phyloP scores from a whole-genome alignment of 768 basidiomycete species.

The Cystobasidium ongulense region DNA sequence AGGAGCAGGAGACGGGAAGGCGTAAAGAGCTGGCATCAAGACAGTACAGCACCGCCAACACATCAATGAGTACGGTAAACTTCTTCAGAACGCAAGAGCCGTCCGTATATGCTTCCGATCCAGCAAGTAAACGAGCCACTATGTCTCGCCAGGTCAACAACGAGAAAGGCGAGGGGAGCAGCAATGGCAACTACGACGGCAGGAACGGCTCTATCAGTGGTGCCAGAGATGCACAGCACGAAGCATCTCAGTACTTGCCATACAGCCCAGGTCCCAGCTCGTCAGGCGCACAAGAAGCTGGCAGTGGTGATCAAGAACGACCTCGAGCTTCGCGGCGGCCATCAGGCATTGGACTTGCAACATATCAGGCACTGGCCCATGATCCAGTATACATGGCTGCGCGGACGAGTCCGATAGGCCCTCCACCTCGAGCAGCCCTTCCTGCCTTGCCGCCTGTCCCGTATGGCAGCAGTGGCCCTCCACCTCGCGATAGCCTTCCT shows the following conservation, averaged over 20 bases:
- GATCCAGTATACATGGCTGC: slow-evolving; percentile 15
- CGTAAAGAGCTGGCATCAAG: not conserved
- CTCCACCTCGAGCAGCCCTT: slow-evolving; percentile 8
- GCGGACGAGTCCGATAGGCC: slow-evolving; percentile 26
- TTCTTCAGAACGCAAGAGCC: not conserved
- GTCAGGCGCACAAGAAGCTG: not conserved
- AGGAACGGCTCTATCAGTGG: not conserved
- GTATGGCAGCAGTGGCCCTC: not conserved
- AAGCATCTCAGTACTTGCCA: not conserved
- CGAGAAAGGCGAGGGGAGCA: not conserved
- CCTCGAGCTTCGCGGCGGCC: not conserved
- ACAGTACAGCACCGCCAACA: not conserved
- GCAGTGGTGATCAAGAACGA: not conserved
- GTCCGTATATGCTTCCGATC: not conserved
- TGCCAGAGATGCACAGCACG: not conserved
- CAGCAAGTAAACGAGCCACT: not conserved
- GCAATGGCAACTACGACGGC: not conserved
- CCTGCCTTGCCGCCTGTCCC: slow-evolving; percentile 2
- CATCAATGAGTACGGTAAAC: not conserved
- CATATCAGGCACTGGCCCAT: slow-evolving; percentile 1
- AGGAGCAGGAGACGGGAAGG: not conserved
- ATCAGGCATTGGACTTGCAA: not conserved
- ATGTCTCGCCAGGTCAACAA: not conserved
- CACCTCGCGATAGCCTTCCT: not conserved
- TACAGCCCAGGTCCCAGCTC: not conserved